These are phyloP conservation scores for Guadua angustifolia DNA, from an alignment of 176 grass and related monocot genomes.

Conservation along the genomic window DNA sequence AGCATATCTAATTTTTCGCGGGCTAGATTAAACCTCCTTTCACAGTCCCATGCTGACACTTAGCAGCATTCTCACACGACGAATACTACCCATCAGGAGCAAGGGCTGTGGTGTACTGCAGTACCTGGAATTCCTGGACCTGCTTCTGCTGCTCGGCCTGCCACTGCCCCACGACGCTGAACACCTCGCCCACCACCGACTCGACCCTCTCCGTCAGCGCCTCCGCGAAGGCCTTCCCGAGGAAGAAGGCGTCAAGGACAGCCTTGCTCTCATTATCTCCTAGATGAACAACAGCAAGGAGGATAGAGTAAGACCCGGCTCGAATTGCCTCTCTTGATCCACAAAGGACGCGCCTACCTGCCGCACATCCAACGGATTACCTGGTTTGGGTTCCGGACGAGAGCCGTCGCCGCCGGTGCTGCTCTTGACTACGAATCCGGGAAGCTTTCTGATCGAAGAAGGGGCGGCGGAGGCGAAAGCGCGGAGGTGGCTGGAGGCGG, in stretches of 20 bases:
- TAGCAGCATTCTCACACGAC: background rate
- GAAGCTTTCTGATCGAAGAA: background rate
- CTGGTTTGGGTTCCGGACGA: constrained; percentile 48
- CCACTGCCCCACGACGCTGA: constrained; percentile 89
- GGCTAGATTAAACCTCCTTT: background rate
- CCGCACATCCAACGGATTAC: constrained; percentile 32
- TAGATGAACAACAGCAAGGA: constrained; percentile 30
- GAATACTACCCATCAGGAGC: background rate
- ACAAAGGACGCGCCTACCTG: background rate
- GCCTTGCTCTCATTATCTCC: constrained; percentile 78
- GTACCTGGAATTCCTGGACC: constrained; percentile 83
- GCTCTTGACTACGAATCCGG: constrained; percentile 26
- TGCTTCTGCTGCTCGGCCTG: constrained; percentile 96
- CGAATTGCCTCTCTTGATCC: background rate
- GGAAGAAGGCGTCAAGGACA: constrained; percentile 94
- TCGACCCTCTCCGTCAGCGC: constrained; percentile 80
- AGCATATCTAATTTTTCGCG: background rate
- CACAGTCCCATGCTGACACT: background rate
- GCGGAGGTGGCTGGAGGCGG: background rate
- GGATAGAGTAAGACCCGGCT: background rate
- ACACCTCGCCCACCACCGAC: constrained; percentile 77
- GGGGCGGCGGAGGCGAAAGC: constrained; percentile 6
- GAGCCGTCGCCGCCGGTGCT: constrained; percentile 38
- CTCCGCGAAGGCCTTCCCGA: constrained; percentile 90
- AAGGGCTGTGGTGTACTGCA: background rate